These are phyloP conservation scores for Rasamsonia emersonii DNA, from an alignment of 2,329 filamentous ascomycete species.

Conservation along the genomic window DNA sequence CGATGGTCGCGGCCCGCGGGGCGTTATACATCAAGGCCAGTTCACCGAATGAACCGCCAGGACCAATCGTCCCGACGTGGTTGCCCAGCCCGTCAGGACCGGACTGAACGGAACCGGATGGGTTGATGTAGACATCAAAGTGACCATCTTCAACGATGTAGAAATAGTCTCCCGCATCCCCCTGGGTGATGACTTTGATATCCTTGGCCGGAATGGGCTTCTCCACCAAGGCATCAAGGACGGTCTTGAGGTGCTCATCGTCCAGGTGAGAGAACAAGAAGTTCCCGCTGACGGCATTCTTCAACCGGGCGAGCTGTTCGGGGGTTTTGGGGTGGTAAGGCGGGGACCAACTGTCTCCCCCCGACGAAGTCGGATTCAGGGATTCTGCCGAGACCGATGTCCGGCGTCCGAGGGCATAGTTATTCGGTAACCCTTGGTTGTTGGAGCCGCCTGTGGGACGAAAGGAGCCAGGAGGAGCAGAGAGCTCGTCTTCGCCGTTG, in stretches of 20 bases:
- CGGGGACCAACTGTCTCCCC: slow-evolving; percentile 82
- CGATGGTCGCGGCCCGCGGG: slow-evolving; percentile 85
- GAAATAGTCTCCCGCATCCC: slow-evolving; percentile 93
- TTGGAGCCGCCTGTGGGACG: slow-evolving; percentile 18
- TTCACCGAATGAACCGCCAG: slow-evolving; percentile 92
- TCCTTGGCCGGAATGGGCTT: slow-evolving; percentile 91
- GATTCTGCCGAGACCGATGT: slow-evolving; percentile 97
- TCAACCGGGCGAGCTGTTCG: slow-evolving; percentile 73
- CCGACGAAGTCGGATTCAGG: slow-evolving; percentile 75
- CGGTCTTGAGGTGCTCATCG: slow-evolving; percentile 80
- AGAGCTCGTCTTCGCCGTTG: slow-evolving; percentile 15
- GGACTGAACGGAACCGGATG: slow-evolving; percentile 64
- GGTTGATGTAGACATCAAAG: slow-evolving; percentile 88
- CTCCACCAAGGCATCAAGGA: slow-evolving; percentile 83
- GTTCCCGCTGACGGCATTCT: slow-evolving; percentile 74
- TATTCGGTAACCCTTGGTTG: slow-evolving; percentile 56
- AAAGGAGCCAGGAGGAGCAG: slow-evolving; percentile 14
- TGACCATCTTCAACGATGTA: slow-evolving; percentile 88
- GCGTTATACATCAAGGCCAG: slow-evolving; percentile 98
- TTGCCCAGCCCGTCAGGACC: slow-evolving; percentile 74
- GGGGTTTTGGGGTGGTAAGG: slow-evolving; percentile 73
- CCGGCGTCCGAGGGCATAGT: slow-evolving; percentile 88
- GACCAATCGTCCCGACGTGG: slow-evolving; percentile 71
- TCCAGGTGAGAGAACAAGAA: slow-evolving; percentile 93
- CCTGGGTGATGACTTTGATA: slow-evolving; percentile 86